Evolutionary conservation across 768 basidiomycete genomes (phyloP).

Genomic region (Lanmaoa pseudosensibilis): DNA sequence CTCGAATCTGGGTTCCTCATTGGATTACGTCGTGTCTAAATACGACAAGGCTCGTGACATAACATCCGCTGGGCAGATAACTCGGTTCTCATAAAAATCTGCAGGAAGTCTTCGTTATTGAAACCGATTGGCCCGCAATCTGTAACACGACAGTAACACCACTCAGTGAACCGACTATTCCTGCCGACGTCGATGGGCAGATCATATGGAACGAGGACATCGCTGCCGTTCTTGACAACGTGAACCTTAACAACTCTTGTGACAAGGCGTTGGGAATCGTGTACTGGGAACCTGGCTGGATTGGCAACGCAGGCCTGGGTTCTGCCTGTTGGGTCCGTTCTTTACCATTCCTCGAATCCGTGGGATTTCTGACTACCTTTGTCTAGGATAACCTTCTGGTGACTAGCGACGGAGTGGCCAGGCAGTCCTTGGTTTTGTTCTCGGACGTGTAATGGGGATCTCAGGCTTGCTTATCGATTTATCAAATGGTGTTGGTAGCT

Average conservation of each 20-base stretch:
- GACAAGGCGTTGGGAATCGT: constrained; percentile 12
- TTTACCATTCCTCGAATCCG: not conserved
- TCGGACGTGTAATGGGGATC: not conserved
- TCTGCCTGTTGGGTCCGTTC: constrained; percentile 14
- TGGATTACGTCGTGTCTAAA: constrained; percentile 7
- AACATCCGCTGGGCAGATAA: not conserved
- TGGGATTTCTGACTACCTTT: not conserved
- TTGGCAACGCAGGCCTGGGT: not conserved
- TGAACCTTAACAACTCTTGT: not conserved
- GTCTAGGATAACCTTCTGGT: constrained; percentile 14
- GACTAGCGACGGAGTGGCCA: constrained; percentile 1
- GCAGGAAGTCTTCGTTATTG: constrained; percentile 11
- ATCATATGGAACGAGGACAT: constrained; percentile 5
- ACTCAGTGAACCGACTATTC: constrained; percentile 14
- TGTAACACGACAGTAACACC: not conserved
- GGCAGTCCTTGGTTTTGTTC: constrained; percentile 8
- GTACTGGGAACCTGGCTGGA: constrained; percentile 16
- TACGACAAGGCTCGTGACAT: constrained; percentile 8
- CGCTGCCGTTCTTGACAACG: not conserved
- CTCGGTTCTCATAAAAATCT: constrained; percentile 1
- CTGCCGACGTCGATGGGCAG: constrained; percentile 3
- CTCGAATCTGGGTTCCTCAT: constrained; percentile 2
- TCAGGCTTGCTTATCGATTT: not conserved
- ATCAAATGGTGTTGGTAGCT: no score
- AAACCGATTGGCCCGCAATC: constrained; percentile 11